Conservation (phyloP, 768 basidiomycete genomes). For the Rhizopogon salebrosus region DNA sequence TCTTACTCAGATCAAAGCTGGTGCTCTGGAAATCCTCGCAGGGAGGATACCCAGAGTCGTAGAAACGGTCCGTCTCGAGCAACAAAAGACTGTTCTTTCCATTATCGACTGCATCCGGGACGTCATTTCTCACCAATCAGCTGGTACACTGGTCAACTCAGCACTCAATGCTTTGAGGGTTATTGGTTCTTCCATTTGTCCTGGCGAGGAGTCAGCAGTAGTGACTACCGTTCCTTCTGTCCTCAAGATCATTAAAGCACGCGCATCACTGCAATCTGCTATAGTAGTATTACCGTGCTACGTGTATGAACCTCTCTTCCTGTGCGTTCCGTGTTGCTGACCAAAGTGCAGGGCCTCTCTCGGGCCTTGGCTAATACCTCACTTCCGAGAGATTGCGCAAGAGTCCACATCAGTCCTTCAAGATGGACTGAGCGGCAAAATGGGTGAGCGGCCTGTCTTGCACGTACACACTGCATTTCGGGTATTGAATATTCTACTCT, state of each 20-base stretch:
- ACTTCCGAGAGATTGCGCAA: conserved; percentile 67
- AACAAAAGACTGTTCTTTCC: conserved; percentile 44
- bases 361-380: conserved; percentile 85
- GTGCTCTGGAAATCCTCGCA: conserved; percentile 65
- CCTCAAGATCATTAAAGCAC: conserved; percentile 42
- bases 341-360: conserved; percentile 52
- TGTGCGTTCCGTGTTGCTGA: conserved; percentile 7
- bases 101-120: conserved; percentile 48
- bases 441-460: conserved; percentile 17
- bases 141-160: conserved; percentile 35
- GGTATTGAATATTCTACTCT: background rate
- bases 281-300: conserved; percentile 55
- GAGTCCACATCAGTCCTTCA: conserved; percentile 48
- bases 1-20: conserved; percentile 49
- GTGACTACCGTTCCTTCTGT: conserved; percentile 55
- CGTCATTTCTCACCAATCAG: conserved; percentile 38
- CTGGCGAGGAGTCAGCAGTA: conserved; percentile 65
- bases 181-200: conserved; percentile 50
- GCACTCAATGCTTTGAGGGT: conserved; percentile 58
- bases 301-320: conserved; percentile 38
- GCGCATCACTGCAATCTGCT: conserved; percentile 34
- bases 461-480: background rate
- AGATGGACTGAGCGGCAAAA: conserved; percentile 28
- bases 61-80: conserved; percentile 45
- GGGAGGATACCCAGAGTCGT: conserved; percentile 62